Evolutionary conservation across 441 rosid species (phyloP).

Genomic region (Eugenia klotzschiana): DNA sequence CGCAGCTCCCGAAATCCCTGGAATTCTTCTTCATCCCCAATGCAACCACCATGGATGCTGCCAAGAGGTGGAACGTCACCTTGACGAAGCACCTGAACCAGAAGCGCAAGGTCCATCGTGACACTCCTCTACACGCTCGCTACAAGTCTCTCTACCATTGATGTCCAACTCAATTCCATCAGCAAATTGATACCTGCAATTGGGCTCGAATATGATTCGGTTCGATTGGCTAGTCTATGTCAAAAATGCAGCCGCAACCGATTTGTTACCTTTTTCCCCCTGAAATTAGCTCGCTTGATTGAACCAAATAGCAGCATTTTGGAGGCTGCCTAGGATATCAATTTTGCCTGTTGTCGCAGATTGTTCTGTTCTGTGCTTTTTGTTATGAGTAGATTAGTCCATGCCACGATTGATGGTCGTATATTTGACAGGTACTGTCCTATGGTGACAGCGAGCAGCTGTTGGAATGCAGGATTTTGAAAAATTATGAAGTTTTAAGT

Average conservation of each 20-base stretch:
- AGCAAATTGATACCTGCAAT: neutral
- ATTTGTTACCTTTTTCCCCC: too few relatives aligned
- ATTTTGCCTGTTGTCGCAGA: neutral
- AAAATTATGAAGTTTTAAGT: neutral
- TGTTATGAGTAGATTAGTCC: neutral
- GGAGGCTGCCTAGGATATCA: neutral
- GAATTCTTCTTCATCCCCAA: neutral
- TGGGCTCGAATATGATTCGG: neutral
- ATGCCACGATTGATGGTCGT: neutral
- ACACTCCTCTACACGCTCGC: rapidly evolving
- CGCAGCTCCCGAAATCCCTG: neutral
- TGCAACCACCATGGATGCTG: neutral
- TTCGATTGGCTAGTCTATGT: neutral
- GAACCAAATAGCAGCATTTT: too few relatives aligned
- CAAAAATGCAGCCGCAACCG: too few relatives aligned
- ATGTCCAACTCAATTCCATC: neutral
- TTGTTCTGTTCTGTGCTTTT: neutral
- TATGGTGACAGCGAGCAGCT: neutral
- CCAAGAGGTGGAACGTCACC: neutral
- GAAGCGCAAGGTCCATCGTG: too few relatives aligned
- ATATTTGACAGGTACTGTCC: neutral
- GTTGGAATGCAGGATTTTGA: neutral
- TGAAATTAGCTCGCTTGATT: too few relatives aligned
- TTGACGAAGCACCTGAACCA: neutral
- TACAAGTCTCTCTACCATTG: neutral